Conservation (phyloP, 805 yeast genomes). For the Debaryomyces castellii region DNA sequence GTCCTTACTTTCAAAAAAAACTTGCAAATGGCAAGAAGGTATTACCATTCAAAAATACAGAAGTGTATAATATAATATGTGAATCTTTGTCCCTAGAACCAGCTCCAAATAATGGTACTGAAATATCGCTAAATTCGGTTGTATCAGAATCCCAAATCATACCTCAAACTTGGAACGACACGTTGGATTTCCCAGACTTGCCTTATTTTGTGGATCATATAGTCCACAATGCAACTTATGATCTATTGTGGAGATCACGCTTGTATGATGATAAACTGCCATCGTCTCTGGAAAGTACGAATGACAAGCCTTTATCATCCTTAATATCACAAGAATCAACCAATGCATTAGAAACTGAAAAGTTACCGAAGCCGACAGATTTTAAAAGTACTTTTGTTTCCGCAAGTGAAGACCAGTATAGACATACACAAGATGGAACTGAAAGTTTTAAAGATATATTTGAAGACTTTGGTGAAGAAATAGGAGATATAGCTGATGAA, state of each 20-base stretch:
- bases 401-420: background rate
- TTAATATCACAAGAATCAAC: conserved; percentile 23
- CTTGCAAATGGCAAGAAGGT: conserved; percentile 31
- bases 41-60: conserved; percentile 68
- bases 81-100: conserved; percentile 54
- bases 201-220: conserved; percentile 44
- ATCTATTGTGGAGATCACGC: conserved; percentile 33
- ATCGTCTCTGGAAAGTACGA: conserved; percentile 7
- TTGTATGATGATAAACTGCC: background rate
- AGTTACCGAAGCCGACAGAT: conserved; percentile 28
- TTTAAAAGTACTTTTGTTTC: conserved; percentile 6
- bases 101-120: conserved; percentile 59
- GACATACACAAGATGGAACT: background rate
- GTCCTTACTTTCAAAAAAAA: conserved; percentile 65
- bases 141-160: conserved; percentile 25
- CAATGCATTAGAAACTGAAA: conserved; percentile 13
- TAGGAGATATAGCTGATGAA: conserved; percentile 15
- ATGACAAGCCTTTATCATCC: conserved; percentile 22
- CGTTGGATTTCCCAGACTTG: conserved; percentile 48
- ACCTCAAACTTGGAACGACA: conserved; percentile 48
- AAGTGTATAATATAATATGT: conserved; percentile 74
- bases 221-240: conserved; percentile 53
- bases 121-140: conserved; percentile 5
- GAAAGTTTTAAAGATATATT: conserved; percentile 4
- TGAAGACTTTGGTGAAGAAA: conserved; percentile 13